Evolutionary conservation across 345 rosid genomes (phyloP).

Genomic region (Melastoma malabathricum): DNA sequence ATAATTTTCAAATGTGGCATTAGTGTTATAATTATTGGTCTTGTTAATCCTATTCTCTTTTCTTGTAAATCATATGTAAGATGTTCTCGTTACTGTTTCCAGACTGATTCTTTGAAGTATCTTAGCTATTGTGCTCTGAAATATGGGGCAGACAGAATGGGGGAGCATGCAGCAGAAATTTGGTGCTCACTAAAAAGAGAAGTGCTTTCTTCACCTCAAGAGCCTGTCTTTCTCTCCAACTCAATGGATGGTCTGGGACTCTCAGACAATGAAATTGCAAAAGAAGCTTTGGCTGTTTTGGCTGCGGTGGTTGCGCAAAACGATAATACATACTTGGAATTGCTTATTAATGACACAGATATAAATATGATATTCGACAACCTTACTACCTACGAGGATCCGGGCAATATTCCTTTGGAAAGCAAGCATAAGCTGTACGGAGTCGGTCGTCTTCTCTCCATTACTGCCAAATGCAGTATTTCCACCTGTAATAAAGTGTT

Average conservation of each 20-base stretch:
- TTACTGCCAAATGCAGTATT: constrained; percentile 50
- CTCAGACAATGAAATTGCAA: constrained; percentile 34
- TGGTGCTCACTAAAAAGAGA: constrained; percentile 64
- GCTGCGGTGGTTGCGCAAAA: constrained; percentile 45
- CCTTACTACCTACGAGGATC: constrained; percentile 29
- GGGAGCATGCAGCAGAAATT: constrained; percentile 42
- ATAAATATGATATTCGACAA: constrained; percentile 38
- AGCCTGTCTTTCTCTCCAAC: constrained; percentile 25
- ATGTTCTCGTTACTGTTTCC: constrained; percentile 3
- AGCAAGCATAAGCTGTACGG: constrained; percentile 44
- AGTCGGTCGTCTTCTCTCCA: constrained; percentile 50
- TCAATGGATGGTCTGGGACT: constrained; percentile 28
- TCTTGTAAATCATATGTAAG: not conserved
- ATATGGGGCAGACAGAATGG: constrained; percentile 58
- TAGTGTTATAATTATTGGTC: constrained; percentile 2
- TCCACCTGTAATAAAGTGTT: constrained; percentile 50
- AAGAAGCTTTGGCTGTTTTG: constrained; percentile 49
- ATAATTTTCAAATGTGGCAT: constrained; percentile 2
- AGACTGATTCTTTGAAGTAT: constrained; percentile 90
- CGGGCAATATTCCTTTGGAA: constrained; percentile 28
- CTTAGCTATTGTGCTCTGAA: constrained; percentile 41
- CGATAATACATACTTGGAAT: constrained; percentile 26
- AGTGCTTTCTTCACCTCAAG: constrained; percentile 36
- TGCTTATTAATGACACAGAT: constrained; percentile 44
- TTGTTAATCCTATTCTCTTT: constrained; percentile 2